Base-by-base conservation (phyloP, 2,329 filamentous ascomycete genomes). In the Sclerotinia sclerotiorum region DNA sequence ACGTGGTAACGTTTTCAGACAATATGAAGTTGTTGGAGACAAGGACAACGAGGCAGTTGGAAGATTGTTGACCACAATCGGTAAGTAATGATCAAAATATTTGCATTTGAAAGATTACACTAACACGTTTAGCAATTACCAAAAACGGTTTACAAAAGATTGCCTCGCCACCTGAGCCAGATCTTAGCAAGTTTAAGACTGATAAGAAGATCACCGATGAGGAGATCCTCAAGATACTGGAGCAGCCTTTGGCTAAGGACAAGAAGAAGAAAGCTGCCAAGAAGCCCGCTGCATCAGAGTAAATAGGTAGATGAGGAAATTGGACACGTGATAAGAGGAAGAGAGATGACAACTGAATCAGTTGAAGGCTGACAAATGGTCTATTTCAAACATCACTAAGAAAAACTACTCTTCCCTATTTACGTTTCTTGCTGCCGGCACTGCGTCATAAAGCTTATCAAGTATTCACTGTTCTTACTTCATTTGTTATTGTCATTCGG, bases 201-300 rank as follows among this genome's bases (percentile, higher is more conserved):
- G 94, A 98, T 81, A 98, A 98, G 88, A 97, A 97, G 87, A 97
- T 99, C 77, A 90, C 89, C 73, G 94, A 98, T 73, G 93, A 97
- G 83, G 94, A 98, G 83, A 86, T 99, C 73, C 88, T 98, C 75
- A 92, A 95, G 85, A 94, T 98, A 73, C 86, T 99, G 64, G 93
- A 95, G 82, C 91, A 92, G 80, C 94, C 94, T 44, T 82, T 97
- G 75, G 84, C 89, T 73, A 92, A 92, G 82, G 91, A 92, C 78
- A 79, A 82, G 69, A 82, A 83, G 81, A 90, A 91, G 86, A 73
- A 77, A 64, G 76, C 79, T 63, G 81, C 80, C 76, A 84, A 84
- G 79, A 74, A 78, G 21, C 75, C 77, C 5, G 78, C 74, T 64
- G 74, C 72, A 57, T 75, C 75, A 65, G 72, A 73, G 39, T 74